Evolutionary conservation across 1,284 basidiomycete species (phyloP).

Genomic region (Ustilago trichophora): DNA sequence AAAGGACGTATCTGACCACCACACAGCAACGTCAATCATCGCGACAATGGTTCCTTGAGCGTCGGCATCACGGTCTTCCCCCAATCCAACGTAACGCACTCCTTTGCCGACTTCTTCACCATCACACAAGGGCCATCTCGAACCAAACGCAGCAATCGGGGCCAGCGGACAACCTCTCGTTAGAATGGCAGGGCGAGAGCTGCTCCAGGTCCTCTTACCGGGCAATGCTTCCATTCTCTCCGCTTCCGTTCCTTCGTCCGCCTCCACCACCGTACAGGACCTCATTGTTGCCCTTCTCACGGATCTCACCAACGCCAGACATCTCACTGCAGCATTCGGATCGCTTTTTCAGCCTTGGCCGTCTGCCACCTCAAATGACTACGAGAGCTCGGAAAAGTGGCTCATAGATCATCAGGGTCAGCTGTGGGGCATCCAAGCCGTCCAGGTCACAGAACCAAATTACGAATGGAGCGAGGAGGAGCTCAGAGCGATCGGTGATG

Average conservation of each 20-base stretch:
- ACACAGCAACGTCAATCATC: neutral
- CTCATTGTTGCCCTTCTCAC: slow-evolving; percentile 45
- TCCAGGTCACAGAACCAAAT: slow-evolving; percentile 39
- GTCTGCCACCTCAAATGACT: slow-evolving; percentile 34
- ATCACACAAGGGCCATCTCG: neutral
- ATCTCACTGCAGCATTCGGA: slow-evolving; percentile 48
- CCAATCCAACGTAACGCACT: too few relatives aligned
- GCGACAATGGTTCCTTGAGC: neutral
- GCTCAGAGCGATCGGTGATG: slow-evolving; percentile 44
- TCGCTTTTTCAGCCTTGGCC: slow-evolving; percentile 41
- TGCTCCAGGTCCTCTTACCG: slow-evolving; percentile 53
- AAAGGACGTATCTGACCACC: neutral
- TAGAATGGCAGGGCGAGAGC: slow-evolving; percentile 39
- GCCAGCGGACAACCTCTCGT: neutral
- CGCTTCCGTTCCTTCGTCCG: slow-evolving; percentile 37
- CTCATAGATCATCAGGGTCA: slow-evolving; percentile 46
- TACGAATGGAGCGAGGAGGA: slow-evolving; percentile 50
- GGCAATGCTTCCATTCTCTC: slow-evolving; percentile 48
- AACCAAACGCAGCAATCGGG: neutral
- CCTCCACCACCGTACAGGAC: slow-evolving; percentile 31
- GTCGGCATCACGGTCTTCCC: neutral
- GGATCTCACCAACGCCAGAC: slow-evolving; percentile 33
- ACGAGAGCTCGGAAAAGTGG: slow-evolving; percentile 47
- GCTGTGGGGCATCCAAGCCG: slow-evolving; percentile 49
- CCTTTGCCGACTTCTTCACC: too few relatives aligned